Conservation (phyloP, 2,329 filamentous ascomycete genomes). For the Diaporthe longicolla region DNA sequence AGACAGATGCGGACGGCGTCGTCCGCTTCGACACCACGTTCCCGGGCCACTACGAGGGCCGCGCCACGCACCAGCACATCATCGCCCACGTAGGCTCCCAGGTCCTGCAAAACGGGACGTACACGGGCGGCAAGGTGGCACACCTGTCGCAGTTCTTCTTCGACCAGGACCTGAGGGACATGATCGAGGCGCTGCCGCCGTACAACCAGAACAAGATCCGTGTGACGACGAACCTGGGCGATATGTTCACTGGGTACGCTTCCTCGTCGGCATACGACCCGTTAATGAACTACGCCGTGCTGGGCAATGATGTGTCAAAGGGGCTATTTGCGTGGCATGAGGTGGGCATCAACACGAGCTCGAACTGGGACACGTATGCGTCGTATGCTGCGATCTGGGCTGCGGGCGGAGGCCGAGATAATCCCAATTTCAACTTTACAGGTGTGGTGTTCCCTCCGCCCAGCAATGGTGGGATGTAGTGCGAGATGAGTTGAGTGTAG, state of each 20-base stretch:
- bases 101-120: constrained; percentile 54
- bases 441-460: not conserved
- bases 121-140: constrained; percentile 46
- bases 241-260: constrained; percentile 50
- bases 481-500: not conserved
- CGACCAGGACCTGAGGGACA: constrained; percentile 54
- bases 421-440: constrained; percentile 26
- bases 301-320: not conserved
- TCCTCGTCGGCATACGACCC: constrained; percentile 58
- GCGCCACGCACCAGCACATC: constrained; percentile 61
- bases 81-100: constrained; percentile 54
- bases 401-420: constrained; percentile 16
- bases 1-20: constrained; percentile 61
- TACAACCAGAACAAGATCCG: constrained; percentile 55
- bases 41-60: constrained; percentile 58
- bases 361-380: constrained; percentile 32
- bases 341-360: constrained; percentile 27
- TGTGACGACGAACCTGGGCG: constrained; percentile 48
- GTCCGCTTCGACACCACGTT: constrained; percentile 63
- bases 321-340: constrained; percentile 30
- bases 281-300: constrained; percentile 61
- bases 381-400: constrained; percentile 29
- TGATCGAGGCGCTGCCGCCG: constrained; percentile 53
- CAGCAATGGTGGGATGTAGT: constrained; percentile 10
- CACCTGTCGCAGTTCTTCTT: constrained; percentile 60